Evolutionary conservation across 116 monocot genomes (phyloP).

Genomic region (Phalaenopsis hybrid): DNA sequence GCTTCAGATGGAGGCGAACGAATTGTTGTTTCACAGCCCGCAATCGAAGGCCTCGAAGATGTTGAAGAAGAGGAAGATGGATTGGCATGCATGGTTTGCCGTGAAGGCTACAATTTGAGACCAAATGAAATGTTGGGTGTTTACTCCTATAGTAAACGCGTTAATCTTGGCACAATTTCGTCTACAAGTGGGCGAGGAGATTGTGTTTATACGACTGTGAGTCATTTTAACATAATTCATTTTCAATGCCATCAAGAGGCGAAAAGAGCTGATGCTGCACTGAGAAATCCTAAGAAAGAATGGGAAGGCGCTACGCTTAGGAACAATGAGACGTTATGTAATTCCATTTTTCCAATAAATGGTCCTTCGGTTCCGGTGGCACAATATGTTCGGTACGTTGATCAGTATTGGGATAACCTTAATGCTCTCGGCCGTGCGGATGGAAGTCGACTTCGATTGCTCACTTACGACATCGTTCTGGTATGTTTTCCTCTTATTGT

Average conservation of each 20-base stretch:
- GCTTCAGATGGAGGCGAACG: slow-evolving; percentile 88
- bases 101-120: slow-evolving; percentile 84
- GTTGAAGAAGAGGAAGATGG: slow-evolving; percentile 94
- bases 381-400: slow-evolving; percentile 76
- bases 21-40: slow-evolving; percentile 69
- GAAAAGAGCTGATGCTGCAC: slow-evolving; percentile 79
- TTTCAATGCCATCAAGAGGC: slow-evolving; percentile 99
- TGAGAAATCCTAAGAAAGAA: slow-evolving; percentile 93
- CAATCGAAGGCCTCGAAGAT: slow-evolving; percentile 91
- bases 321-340: slow-evolving; percentile 93
- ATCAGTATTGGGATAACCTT: slow-evolving; percentile 94
- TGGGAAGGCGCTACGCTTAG: slow-evolving; percentile 97
- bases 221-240: slow-evolving; percentile 97
- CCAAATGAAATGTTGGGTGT: slow-evolving; percentile 91
- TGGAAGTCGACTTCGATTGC: slow-evolving; percentile 75
- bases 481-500: slow-evolving; percentile 27
- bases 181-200: slow-evolving; percentile 58
- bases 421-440: slow-evolving; percentile 83
- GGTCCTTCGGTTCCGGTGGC: slow-evolving; percentile 69
- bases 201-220: slow-evolving; percentile 91
- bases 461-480: slow-evolving; percentile 95
- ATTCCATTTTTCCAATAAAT: slow-evolving; percentile 81
- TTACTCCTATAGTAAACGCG: slow-evolving; percentile 90
- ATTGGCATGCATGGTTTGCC: slow-evolving; percentile 96
- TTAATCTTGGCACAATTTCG: slow-evolving; percentile 62